Evolutionary conservation across 176 grass and related monocot genomes (phyloP).

Genomic region (Alopecurus myosuroides): DNA sequence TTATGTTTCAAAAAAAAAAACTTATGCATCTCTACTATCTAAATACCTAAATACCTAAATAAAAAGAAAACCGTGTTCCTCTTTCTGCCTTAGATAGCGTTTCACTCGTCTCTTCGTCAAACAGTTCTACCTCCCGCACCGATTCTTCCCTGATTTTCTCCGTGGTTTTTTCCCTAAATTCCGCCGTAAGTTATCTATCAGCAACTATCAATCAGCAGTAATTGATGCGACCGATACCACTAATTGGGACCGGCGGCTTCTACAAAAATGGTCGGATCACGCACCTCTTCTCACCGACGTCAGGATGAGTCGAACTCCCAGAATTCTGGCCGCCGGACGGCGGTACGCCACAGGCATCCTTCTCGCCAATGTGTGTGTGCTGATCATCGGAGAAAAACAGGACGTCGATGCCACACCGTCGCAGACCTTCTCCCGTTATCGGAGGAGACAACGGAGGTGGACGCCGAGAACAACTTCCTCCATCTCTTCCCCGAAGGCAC

Average conservation of each 20-base stretch:
- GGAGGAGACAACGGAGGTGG: conserved; percentile 51
- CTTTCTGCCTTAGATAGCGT: too few species aligned
- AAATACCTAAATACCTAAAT: too few species aligned
- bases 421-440: conserved; percentile 55
- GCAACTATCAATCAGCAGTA: too few species aligned
- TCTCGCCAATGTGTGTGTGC: conserved; percentile 54
- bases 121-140: too few species aligned
- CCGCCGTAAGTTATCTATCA: too few species aligned
- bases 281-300: conserved; percentile 49
- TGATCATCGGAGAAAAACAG: conserved; percentile 53
- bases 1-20: too few species aligned
- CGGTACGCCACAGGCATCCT: conserved; percentile 69
- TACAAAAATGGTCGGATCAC: conserved; percentile 46
- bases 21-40: too few species aligned
- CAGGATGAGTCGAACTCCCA: conserved; percentile 47
- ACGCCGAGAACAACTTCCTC: conserved; percentile 76
- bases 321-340: conserved; percentile 21
- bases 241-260: conserved; percentile 52
- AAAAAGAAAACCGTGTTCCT: too few species aligned
- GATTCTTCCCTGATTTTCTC: too few species aligned
- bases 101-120: neutral
- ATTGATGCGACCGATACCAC: too few species aligned
- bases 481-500: conserved; percentile 79
- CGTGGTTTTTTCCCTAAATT: too few species aligned
- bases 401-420: neutral